A percentile compares a stretch with the other conserved stretches of the same genome.
Conservation (phyloP, 257 asterid species). For the Voacanga thouarsii region DNA sequence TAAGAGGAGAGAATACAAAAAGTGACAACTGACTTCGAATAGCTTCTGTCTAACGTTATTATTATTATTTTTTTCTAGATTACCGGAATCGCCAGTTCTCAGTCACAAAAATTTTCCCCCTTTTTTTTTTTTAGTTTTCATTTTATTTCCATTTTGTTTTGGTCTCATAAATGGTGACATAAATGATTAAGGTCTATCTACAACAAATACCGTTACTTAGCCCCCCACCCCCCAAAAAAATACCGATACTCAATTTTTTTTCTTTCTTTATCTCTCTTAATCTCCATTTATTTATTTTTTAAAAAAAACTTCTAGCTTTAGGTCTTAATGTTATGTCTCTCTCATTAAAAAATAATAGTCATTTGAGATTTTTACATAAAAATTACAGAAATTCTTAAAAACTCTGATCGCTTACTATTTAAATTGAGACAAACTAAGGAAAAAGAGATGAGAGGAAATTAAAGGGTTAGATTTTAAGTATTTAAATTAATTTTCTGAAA, state of each 20-base stretch:
- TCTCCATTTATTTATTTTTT: too few relatives aligned
- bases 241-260: not conserved
- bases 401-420: too few relatives aligned
- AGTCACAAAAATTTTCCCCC: not conserved
- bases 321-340: too few relatives aligned
- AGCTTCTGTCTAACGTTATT: not conserved
- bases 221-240: too few relatives aligned
- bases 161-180: not conserved
- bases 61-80: slow-evolving; percentile 12
- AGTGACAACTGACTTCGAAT: slow-evolving; percentile 10
- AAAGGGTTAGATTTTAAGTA: too few relatives aligned
- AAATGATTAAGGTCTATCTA: not conserved
- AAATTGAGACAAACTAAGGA: too few relatives aligned
- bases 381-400: too few relatives aligned
- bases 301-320: too few relatives aligned
- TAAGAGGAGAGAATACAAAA: slow-evolving; percentile 8
- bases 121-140: not conserved
- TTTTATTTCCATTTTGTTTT: not conserved
- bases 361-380: too few relatives aligned
- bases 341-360: too few relatives aligned
- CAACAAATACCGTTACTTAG: not conserved
- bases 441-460: too few relatives aligned
- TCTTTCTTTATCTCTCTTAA: not conserved
- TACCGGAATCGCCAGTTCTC: slow-evolving; percentile 8
- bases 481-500: too few relatives aligned